These are phyloP conservation scores for Neonectria sp. DNA, from an alignment of 2,329 filamentous ascomycete species.

Conservation along the genomic window DNA sequence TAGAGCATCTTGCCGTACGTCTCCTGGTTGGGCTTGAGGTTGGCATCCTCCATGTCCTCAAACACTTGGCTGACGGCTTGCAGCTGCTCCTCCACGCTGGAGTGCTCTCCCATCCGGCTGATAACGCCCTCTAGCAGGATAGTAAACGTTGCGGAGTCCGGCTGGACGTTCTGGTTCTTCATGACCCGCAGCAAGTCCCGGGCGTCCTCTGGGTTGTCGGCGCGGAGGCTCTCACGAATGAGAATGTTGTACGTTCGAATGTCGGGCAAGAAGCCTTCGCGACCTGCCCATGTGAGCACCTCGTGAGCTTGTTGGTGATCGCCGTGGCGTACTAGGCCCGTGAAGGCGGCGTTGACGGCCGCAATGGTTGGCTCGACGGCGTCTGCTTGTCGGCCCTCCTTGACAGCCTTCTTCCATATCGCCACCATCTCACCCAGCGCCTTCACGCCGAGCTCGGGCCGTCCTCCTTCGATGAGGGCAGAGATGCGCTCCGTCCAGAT, in stretches of 20 bases:
- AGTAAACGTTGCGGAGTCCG: constrained; percentile 80
- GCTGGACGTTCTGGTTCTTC: constrained; percentile 66
- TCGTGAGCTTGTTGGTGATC: constrained; percentile 65
- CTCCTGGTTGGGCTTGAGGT: constrained; percentile 72
- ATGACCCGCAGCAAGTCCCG: constrained; percentile 71
- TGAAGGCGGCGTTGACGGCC: constrained; percentile 79
- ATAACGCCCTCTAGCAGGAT: constrained; percentile 77
- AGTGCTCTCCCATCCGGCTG: constrained; percentile 54
- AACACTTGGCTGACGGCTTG: constrained; percentile 69
- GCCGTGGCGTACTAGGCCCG: constrained; percentile 69
- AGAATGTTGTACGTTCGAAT: constrained; percentile 78
- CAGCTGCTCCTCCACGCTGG: constrained; percentile 64
- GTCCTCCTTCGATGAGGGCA: constrained; percentile 72
- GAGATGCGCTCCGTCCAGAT: constrained; percentile 82
- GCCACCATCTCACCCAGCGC: constrained; percentile 77
- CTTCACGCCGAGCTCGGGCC: constrained; percentile 69
- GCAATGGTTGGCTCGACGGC: constrained; percentile 73
- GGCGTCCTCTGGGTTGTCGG: constrained; percentile 63
- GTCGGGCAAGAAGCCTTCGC: constrained; percentile 69
- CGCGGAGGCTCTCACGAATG: constrained; percentile 71
- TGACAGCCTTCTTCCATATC: constrained; percentile 66
- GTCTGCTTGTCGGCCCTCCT: constrained; percentile 43
- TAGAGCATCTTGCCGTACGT: constrained; percentile 81
- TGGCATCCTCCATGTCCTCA: constrained; percentile 68
- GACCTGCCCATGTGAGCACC: constrained; percentile 72